Percentiles rank a stretch among this genome's conserved stretches.
phyloP scores from a whole-genome alignment of 1,139 yeast genomes.

The Petasospora rhodanensis region DNA sequence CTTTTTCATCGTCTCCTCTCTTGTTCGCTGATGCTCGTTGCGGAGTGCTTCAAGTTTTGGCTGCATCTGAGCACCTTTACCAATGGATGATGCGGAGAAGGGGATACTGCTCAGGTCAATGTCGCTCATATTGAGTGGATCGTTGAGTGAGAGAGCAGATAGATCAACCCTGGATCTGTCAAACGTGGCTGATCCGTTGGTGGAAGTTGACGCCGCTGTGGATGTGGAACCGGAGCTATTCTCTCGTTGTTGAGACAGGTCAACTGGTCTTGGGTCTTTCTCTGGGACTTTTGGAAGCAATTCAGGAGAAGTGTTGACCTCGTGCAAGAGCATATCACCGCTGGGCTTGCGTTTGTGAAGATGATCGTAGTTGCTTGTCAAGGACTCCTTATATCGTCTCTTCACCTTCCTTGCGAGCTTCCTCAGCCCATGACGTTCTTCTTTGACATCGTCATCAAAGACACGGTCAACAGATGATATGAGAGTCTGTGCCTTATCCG shows the following conservation, averaged over 20 bases:
- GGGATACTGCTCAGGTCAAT: slow-evolving; percentile 15
- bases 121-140: slow-evolving; percentile 2
- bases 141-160: slow-evolving; percentile 4
- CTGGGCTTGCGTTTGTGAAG: slow-evolving; percentile 6
- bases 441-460: slow-evolving; percentile 18
- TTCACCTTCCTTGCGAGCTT: slow-evolving; percentile 16
- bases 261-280: not conserved
- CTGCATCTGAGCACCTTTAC: slow-evolving; percentile 7
- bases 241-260: no score
- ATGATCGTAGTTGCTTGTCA: slow-evolving; percentile 8
- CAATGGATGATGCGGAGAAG: slow-evolving; percentile 22
- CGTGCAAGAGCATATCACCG: slow-evolving; percentile 9
- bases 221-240: no score
- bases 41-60: slow-evolving; percentile 3
- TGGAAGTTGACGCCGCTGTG: not conserved
- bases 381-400: slow-evolving; percentile 17
- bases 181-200: not conserved
- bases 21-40: slow-evolving; percentile 4
- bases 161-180: slow-evolving; percentile 5
- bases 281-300: slow-evolving; percentile 4
- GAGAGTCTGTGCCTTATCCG: slow-evolving; percentile 7
- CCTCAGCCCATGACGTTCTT: slow-evolving; percentile 16
- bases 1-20: slow-evolving; percentile 1
- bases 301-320: slow-evolving; percentile 4
- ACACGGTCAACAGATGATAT: slow-evolving; percentile 22